Evolutionary conservation across 768 basidiomycete species (phyloP), one percentile per base, ranked within the genome.

Genomic region (Trichaptum fuscoviolaceum): DNA sequence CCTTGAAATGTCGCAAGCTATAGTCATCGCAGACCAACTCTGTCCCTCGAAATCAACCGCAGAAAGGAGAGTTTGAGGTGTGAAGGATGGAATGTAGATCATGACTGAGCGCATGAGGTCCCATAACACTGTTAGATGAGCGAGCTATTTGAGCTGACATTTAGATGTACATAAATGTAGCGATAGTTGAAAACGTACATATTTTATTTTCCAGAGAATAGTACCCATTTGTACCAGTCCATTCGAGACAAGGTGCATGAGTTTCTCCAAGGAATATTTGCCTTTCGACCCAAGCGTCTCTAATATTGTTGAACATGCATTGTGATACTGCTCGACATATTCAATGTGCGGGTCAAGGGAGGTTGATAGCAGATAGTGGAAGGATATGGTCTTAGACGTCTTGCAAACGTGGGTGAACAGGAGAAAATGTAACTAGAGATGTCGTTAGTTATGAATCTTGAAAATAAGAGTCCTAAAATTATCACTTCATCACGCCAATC

Each of bases 291-390:
- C 83, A 7, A 87, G 73, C 15, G 78, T 78, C 68, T 82, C 80
- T 7, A 87, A 72, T 15, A 87, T 76, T 35, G 72, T 75, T 26
- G 81, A 77, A 67, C 83, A 82, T 9, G 80, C 76, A 6, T 75
- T 65, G 3, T 78, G 72, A 71, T 87, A 89, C 25, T 70, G 66
- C 23, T 77, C 73, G 3, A 71, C 68, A 5, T 67, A 69, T 60
- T 75, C 66, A 64, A 61, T 62, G 65, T 18, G 73, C 64, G 10
- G 74, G 0, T 75, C 69, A 1, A 79, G 77, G 73, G 92, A 90
- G 0, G 83, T 85, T 63, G 90, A 71, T 20, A 91, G 73, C 27
- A 88, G 78, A 57, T 83, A 80, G 68, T 83, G 85, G 61, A 91
- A 75, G 34, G 65, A 69, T 52, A 65, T 63, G 58, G 35, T 63